A percentile compares a stretch with the other conserved stretches of the same genome.
These are phyloP conservation scores for Guillardia theta DNA, from an alignment of 78 protist genomes.

Conservation along the genomic window DNA sequence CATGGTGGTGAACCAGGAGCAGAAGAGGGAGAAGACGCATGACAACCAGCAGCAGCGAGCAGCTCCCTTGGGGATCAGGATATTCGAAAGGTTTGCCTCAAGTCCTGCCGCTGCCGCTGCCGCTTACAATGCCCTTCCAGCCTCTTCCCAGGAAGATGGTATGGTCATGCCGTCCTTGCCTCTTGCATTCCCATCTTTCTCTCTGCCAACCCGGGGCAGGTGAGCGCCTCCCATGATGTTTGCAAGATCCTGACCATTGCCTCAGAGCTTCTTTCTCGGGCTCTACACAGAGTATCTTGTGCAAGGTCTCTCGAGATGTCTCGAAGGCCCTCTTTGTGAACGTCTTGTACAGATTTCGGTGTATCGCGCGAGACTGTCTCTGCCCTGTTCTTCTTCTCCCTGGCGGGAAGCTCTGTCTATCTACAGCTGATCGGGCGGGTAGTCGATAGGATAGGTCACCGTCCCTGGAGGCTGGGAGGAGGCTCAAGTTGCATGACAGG, in stretches of 20 bases:
- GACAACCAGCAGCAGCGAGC: too few species aligned
- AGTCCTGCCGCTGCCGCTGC: too few species aligned
- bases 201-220: background rate
- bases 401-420: background rate
- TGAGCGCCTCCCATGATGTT: too few species aligned
- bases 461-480: too few species aligned
- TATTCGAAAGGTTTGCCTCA: too few species aligned
- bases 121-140: too few species aligned
- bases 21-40: too few species aligned
- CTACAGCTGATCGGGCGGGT: background rate
- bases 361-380: background rate
- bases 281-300: background rate
- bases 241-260: too few species aligned
- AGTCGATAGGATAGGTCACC: background rate
- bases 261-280: background rate
- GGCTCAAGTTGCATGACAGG: too few species aligned
- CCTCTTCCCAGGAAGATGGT: background rate
- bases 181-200: background rate
- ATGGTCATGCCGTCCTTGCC: background rate
- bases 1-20: too few species aligned
- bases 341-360: background rate
- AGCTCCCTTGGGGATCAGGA: too few species aligned
- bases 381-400: background rate
- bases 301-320: background rate
- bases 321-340: background rate